These are phyloP conservation scores for Penicillium diatomitis DNA, from an alignment of 495 filamentous ascomycete genomes.

Conservation along the genomic window DNA sequence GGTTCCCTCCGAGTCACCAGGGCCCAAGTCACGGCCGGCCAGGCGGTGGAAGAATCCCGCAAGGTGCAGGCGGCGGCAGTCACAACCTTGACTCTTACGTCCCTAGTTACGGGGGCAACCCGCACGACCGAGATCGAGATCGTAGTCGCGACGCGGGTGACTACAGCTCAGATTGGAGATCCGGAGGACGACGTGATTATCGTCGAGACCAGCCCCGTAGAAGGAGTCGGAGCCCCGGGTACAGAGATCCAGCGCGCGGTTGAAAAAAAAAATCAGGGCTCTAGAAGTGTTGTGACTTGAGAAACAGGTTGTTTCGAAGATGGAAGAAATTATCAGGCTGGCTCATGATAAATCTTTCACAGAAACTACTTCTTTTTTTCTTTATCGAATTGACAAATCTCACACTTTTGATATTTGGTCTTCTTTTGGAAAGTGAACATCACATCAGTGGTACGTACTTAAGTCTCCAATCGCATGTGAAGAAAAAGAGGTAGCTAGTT, in stretches of 20 bases:
- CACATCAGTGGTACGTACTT: no score
- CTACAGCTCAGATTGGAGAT: conserved; percentile 17
- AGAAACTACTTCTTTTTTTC: no score
- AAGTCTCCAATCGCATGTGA: no score
- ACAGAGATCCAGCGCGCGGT: conserved; percentile 16
- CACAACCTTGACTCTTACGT: conserved; percentile 32
- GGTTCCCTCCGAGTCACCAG: conserved; percentile 2
- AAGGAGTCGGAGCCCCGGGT: conserved; percentile 32
- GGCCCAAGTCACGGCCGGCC: conserved; percentile 9
- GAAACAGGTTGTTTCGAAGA: no score
- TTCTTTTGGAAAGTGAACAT: no score
- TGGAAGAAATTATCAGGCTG: no score
- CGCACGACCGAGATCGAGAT: background rate
- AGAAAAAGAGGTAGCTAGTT: no score
- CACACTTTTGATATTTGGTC: no score
- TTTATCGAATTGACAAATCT: no score
- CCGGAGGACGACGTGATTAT: conserved; percentile 20
- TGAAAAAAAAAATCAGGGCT: background rate
- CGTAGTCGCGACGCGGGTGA: conserved; percentile 13
- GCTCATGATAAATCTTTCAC: no score
- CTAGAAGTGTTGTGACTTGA: no score
- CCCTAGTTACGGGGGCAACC: conserved; percentile 22
- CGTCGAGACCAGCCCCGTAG: conserved; percentile 26
- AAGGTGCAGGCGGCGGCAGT: background rate
- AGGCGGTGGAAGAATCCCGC: conserved; percentile 16